Evolutionary conservation across 2,329 filamentous ascomycete species (phyloP).

Genomic region (Hymenoscyphus occultus): DNA sequence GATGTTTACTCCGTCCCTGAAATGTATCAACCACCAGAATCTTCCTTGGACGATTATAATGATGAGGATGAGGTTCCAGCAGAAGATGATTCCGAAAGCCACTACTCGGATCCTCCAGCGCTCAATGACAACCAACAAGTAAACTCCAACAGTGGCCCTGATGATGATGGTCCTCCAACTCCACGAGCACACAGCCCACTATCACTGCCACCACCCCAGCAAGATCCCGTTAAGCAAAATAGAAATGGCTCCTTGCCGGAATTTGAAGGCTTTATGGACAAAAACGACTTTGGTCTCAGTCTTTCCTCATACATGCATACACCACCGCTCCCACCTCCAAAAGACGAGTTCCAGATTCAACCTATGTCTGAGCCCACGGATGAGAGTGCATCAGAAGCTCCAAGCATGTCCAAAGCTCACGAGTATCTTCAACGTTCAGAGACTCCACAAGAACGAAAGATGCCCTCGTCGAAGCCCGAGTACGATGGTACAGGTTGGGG

Average conservation of each 20-base stretch:
- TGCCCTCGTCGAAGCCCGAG: conserved; percentile 52
- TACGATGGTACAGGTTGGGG: conserved; percentile 64
- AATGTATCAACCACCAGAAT: conserved; percentile 56
- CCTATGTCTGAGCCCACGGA: conserved; percentile 21
- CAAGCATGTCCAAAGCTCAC: conserved; percentile 30
- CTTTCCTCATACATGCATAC: conserved; percentile 57
- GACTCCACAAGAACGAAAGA: conserved; percentile 32
- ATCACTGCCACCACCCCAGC: conserved; percentile 21
- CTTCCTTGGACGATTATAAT: conserved; percentile 35
- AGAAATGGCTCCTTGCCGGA: conserved; percentile 41
- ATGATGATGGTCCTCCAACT: conserved; percentile 51
- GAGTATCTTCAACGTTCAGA: conserved; percentile 29
- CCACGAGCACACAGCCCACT: conserved; percentile 47
- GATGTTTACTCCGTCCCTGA: conserved; percentile 69
- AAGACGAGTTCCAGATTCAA: conserved; percentile 1
- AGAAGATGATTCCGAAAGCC: conserved; percentile 39
- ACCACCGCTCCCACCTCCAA: conserved; percentile 42
- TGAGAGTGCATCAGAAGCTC: conserved; percentile 22
- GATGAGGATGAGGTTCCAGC: conserved; percentile 14
- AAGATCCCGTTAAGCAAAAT: conserved; percentile 26
- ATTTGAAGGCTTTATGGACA: conserved; percentile 47
- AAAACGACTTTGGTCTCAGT: conserved; percentile 52
- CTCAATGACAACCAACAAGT: conserved; percentile 25
- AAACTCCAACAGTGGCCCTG: conserved; percentile 30
- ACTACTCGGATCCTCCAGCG: conserved; percentile 48